These are phyloP conservation scores for Glycine tomentella DNA, from an alignment of 306 rosid species.

Conservation along the genomic window DNA sequence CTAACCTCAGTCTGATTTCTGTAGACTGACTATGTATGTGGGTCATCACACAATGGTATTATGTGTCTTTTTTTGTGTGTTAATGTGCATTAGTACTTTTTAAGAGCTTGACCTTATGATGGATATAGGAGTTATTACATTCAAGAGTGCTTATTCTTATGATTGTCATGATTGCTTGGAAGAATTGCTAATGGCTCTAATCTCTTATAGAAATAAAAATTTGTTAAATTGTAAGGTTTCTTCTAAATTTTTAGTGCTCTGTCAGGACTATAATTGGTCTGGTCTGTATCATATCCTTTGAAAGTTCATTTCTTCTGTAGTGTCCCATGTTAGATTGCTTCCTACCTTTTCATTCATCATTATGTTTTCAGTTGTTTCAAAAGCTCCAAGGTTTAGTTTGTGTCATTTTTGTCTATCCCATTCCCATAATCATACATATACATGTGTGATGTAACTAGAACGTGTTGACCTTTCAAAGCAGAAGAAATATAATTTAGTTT, in stretches of 20 bases:
- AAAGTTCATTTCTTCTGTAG: no score
- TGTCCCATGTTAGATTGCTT: no score
- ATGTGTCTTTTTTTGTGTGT: no score
- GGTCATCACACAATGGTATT: not conserved
- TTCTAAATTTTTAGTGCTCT: not conserved
- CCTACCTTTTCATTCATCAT: no score
- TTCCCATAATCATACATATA: not conserved
- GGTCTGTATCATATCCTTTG: no score
- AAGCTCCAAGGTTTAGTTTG: no score
- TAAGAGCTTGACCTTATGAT: no score
- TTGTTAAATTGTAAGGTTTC: not conserved
- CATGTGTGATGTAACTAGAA: slow-evolving; percentile 19
- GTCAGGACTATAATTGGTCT: not conserved
- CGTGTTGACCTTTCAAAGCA: not conserved
- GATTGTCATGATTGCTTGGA: slow-evolving; percentile 17
- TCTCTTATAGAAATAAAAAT: slow-evolving; percentile 1
- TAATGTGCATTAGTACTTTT: no score
- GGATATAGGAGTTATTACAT: no score
- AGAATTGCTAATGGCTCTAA: not conserved
- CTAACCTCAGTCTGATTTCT: not conserved
- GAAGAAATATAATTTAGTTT: not conserved
- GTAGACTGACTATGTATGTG: slow-evolving; percentile 1
- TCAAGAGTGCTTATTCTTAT: slow-evolving; percentile 11
- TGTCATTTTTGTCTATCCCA: not conserved
- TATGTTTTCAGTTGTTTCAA: no score